Evolutionary conservation across 345 rosid species (phyloP), one percentile per base, ranked within the genome.

Genomic region (Brassica juncea): DNA sequence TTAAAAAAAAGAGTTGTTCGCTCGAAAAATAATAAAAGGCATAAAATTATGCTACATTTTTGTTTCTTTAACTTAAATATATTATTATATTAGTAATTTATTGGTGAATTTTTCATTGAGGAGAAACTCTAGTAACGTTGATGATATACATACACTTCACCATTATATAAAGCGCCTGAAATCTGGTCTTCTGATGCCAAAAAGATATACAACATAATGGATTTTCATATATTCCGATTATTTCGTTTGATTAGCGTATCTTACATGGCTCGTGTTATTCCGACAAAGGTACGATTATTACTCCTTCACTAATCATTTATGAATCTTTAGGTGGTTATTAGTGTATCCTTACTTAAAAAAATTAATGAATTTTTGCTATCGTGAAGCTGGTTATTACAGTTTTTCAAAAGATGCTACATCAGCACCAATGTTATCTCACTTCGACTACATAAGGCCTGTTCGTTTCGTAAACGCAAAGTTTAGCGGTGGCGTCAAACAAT

Each of bases 221-320:
- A 37, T 57, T 28, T 58, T 9, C 61, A 28, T 37, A 78, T 28
- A 4, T 11, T 71, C 60, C 76, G 27, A 65, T 5, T 72, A 9
- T 44, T 44, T 72, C 64, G 31, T 30, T 44, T 44, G 1, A 30
- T 72, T 2, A 1, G 68, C 63, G 25, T 79, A 6, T 67, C n/a
- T 72, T 67, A 68, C 73, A 55, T 62, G 28, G 71, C 69, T 79
- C 32, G 30, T 79, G 77, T 59, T 79, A 66, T 67, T 66, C 73
- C 15, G 73, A 67, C 1, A 27, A 71, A 54, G 76, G 81, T 77
- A 71, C 21, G 8, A 31, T 21, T 28, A 58, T 39, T 7, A 6
- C 21, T 25, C 11, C 10, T 66, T 34, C 35, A 8, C 57, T 25
- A 8, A 6, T 3, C 27, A 34, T 54, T 28, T 37, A 7, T 42